Evolutionary conservation across 306 rosid genomes (phyloP).

Genomic region (Neltuma alba): DNA sequence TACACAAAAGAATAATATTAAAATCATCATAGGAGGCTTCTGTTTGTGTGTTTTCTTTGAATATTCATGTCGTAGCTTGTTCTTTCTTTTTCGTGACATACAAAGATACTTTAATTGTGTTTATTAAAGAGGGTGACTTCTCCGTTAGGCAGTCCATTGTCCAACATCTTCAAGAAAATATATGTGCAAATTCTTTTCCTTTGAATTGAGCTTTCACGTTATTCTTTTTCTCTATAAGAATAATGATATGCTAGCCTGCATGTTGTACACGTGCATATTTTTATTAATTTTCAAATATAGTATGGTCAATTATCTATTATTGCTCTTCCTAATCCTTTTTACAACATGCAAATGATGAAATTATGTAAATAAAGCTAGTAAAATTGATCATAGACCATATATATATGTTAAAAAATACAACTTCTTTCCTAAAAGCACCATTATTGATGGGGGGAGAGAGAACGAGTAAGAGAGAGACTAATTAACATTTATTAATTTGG

Average conservation of each 20-base stretch:
- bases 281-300: too few relatives aligned
- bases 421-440: too few relatives aligned
- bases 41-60: slow-evolving; percentile 15
- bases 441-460: too few relatives aligned
- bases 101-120: not conserved
- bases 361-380: too few relatives aligned
- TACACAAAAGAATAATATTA: not conserved
- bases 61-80: not conserved
- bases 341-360: too few relatives aligned
- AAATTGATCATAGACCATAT: too few relatives aligned
- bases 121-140: slow-evolving; percentile 7
- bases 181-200: not conserved
- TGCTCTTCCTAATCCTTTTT: too few relatives aligned
- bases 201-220: not conserved
- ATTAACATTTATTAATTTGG: too few relatives aligned
- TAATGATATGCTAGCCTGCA: not conserved
- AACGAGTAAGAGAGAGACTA: too few relatives aligned
- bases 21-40: not conserved
- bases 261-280: not conserved
- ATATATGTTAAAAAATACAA: too few relatives aligned
- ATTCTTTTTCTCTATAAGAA: not conserved
- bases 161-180: not conserved
- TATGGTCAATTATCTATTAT: too few relatives aligned
- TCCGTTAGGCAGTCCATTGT: not conserved
- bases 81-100: slow-evolving; percentile 6